A percentile compares a stretch with the other conserved stretches of the same genome.
phyloP scores from a whole-genome alignment of 805 yeast species.

The Wickerhamomyces canadensis region DNA sequence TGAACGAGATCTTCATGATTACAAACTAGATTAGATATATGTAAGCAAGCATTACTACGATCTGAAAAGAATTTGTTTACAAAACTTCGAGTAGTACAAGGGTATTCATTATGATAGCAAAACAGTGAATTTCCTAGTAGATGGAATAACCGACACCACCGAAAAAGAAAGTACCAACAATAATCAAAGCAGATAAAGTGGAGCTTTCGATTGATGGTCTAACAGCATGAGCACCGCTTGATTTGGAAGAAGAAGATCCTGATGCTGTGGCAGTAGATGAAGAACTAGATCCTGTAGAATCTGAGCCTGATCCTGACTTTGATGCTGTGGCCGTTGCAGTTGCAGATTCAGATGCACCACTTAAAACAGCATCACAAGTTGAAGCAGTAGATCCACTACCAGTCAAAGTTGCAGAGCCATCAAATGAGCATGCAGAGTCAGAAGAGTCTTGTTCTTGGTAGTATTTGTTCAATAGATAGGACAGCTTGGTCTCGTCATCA shows the following conservation, averaged over 20 bases:
- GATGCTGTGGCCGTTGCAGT: conserved; percentile 20
- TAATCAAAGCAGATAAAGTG: conserved; percentile 16
- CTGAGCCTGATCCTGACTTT: too few relatives aligned
- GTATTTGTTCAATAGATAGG: conserved; percentile 61
- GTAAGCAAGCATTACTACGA: too few relatives aligned
- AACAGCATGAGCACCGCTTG: conserved; percentile 9
- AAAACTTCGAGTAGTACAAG: too few relatives aligned
- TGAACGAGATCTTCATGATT: conserved; percentile 91
- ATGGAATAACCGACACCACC: conserved; percentile 39
- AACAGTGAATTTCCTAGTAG: conserved; percentile 13
- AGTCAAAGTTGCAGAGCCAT: conserved; percentile 57
- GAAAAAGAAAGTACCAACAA: conserved; percentile 30
- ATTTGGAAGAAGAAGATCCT: conserved; percentile 17
- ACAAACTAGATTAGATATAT: conserved; percentile 42
- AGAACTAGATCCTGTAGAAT: conserved; percentile 16
- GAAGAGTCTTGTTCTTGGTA: conserved; percentile 40
- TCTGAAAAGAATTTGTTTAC: too few relatives aligned
- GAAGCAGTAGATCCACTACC: conserved; percentile 43
- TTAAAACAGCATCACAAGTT: conserved; percentile 50
- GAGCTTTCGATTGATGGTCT: conserved; percentile 13
- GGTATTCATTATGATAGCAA: neutral
- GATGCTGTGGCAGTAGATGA: conserved; percentile 15
- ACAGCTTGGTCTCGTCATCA: conserved; percentile 54
- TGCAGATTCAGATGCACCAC: conserved; percentile 40
- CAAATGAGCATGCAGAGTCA: conserved; percentile 55